Conservation (phyloP, 2,329 filamentous ascomycete genomes). For the Ophiosphaerella herpotricha region DNA sequence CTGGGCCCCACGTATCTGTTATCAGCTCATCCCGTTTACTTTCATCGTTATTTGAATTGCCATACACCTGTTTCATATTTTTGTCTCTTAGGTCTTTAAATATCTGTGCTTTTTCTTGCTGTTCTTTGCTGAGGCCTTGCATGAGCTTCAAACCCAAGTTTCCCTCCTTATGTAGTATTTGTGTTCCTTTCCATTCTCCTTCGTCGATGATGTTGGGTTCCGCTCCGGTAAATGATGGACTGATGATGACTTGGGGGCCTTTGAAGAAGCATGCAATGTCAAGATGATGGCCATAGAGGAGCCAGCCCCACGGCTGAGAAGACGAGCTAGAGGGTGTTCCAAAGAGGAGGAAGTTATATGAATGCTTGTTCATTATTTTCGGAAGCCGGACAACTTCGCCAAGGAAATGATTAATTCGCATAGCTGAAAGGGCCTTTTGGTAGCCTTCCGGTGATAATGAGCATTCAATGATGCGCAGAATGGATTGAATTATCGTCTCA, state of each 20-base stretch:
- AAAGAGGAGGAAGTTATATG: conserved; percentile 77
- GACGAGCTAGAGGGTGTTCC: conserved; percentile 61
- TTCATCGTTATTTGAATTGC: conserved; percentile 29
- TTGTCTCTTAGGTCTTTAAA: conserved; percentile 67
- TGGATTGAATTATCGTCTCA: conserved; percentile 43
- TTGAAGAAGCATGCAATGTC: conserved; percentile 74
- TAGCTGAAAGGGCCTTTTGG: conserved; percentile 68
- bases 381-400: conserved; percentile 68
- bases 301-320: conserved; percentile 68
- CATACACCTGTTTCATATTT: conserved; percentile 60
- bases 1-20: conserved; percentile 73
- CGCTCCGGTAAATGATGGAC: conserved; percentile 78
- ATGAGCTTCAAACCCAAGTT: conserved; percentile 69
- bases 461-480: conserved; percentile 60
- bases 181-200: conserved; percentile 65
- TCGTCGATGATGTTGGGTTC: conserved; percentile 76
- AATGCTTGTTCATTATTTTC: conserved; percentile 72
- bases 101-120: conserved; percentile 59
- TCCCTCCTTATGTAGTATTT: conserved; percentile 69
- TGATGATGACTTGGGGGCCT: conserved; percentile 67
- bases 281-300: conserved; percentile 79
- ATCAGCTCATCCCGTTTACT: conserved; percentile 45
- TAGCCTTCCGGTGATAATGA: conserved; percentile 73
- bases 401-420: conserved; percentile 76
- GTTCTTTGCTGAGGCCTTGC: conserved; percentile 60